Percentiles rank a stretch among this genome's conserved stretches.
Conservation (phyloP, 345 rosid genomes). For the Ceriops tagal region DNA sequence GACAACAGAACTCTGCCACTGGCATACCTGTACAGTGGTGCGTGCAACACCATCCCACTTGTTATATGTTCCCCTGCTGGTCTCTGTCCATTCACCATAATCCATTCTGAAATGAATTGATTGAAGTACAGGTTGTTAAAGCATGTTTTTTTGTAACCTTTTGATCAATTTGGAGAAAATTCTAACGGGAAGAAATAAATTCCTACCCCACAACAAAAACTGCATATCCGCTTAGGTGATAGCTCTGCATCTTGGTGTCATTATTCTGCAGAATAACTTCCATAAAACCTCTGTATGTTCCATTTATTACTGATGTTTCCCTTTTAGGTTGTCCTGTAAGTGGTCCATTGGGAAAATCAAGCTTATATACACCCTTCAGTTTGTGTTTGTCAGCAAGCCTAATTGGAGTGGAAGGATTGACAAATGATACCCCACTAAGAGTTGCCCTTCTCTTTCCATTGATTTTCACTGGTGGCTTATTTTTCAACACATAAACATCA, state of each 20-base stretch:
- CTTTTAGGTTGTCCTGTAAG: slow-evolving; percentile 64
- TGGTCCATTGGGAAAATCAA: slow-evolving; percentile 83
- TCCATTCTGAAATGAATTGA: slow-evolving; percentile 70
- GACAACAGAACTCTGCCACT: neutral
- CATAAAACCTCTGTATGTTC: slow-evolving; percentile 91
- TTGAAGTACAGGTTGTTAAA: slow-evolving; percentile 6
- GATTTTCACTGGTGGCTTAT: slow-evolving; percentile 66
- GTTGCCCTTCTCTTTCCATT: slow-evolving; percentile 64
- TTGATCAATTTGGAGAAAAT: neutral
- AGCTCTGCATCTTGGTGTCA: slow-evolving; percentile 87
- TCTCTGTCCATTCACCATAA: slow-evolving; percentile 94
- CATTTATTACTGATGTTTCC: slow-evolving; percentile 84
- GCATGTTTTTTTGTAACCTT: neutral
- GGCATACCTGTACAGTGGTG: slow-evolving; percentile 68
- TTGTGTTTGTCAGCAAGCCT: slow-evolving; percentile 85
- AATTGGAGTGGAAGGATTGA: slow-evolving; percentile 89
- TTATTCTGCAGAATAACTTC: slow-evolving; percentile 93
- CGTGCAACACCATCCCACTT: slow-evolving; percentile 99
- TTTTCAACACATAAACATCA: slow-evolving; percentile 69
- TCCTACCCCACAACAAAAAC: slow-evolving; percentile 87
- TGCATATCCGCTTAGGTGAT: slow-evolving; percentile 93
- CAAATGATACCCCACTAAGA: slow-evolving; percentile 76
- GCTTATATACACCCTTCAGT: slow-evolving; percentile 79
- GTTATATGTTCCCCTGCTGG: slow-evolving; percentile 95
- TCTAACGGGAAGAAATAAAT: slow-evolving; percentile 7